phyloP scores from a whole-genome alignment of 2,329 filamentous ascomycete species.

The Monilinia vaccinii-corymbosi region DNA sequence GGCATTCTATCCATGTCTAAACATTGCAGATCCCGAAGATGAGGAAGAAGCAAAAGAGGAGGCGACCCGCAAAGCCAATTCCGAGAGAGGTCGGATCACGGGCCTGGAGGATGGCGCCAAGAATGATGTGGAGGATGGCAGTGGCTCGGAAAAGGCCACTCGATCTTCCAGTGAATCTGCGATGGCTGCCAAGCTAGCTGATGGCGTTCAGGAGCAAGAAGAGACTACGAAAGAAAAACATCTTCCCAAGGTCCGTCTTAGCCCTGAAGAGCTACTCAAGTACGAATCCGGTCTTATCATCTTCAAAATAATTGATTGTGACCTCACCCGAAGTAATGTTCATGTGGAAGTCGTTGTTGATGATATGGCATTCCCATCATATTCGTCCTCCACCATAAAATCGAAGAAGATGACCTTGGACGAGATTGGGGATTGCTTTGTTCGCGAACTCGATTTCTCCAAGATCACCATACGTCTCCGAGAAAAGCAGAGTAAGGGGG shows the following conservation, averaged over 20 bases:
- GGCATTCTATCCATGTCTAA: constrained; percentile 83
- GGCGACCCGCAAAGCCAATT: constrained; percentile 29
- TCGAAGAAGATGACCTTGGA: constrained; percentile 65
- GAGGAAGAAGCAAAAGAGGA: constrained; percentile 68
- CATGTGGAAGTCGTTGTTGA: constrained; percentile 87
- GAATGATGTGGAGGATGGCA: constrained; percentile 14
- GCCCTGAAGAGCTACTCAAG: constrained; percentile 68
- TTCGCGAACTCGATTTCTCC: constrained; percentile 95
- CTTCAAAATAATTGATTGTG: constrained; percentile 86
- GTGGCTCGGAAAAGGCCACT: constrained; percentile 33
- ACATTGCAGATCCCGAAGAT: constrained; percentile 81
- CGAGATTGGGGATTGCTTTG: constrained; percentile 91
- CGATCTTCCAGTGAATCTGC: constrained; percentile 27
- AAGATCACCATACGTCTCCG: constrained; percentile 80
- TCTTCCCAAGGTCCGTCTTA: constrained; percentile 69
- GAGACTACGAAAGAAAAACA: constrained; percentile 38
- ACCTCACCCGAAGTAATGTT: constrained; percentile 66
- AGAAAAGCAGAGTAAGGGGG: constrained; percentile 67
- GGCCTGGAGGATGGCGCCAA: constrained; percentile 16
- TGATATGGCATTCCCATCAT: constrained; percentile 87
- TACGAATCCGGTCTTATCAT: constrained; percentile 90
- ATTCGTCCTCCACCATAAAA: constrained; percentile 68
- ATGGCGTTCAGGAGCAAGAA: constrained; percentile 35
- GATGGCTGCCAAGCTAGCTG: constrained; percentile 23
- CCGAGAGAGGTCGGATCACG: constrained; percentile 22